Conservation (phyloP, 2,329 filamentous ascomycete genomes). For the Thermothelomyces thermophilus region DNA sequence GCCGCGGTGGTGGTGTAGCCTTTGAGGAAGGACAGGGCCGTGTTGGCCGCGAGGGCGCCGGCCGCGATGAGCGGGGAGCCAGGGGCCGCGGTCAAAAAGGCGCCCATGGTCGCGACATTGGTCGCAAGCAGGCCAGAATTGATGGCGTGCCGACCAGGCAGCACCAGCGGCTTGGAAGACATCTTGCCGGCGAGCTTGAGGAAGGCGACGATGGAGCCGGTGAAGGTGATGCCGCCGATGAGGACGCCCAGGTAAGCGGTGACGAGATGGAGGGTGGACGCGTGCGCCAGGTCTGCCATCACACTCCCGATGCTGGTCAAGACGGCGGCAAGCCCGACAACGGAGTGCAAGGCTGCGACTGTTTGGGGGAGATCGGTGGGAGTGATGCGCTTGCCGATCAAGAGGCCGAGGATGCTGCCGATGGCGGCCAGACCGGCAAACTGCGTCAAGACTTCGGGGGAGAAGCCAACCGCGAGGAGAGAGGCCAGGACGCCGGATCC, state of each 20-base stretch:
- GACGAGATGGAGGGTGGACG: slow-evolving; percentile 74
- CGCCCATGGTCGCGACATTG: slow-evolving; percentile 77
- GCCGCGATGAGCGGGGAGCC: slow-evolving; percentile 74
- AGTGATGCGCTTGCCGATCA: slow-evolving; percentile 81
- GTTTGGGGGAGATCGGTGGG: slow-evolving; percentile 85
- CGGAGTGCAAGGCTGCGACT: slow-evolving; percentile 81
- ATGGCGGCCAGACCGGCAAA: slow-evolving; percentile 69
- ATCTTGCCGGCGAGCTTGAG: slow-evolving; percentile 78
- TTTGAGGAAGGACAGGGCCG: slow-evolving; percentile 72
- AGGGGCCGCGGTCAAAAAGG: slow-evolving; percentile 75
- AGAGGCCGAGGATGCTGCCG: slow-evolving; percentile 59
- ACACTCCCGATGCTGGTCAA: slow-evolving; percentile 84
- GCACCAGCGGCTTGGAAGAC: slow-evolving; percentile 65
- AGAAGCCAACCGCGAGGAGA: slow-evolving; percentile 72
- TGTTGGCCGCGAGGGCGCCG: slow-evolving; percentile 68
- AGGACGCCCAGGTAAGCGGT: slow-evolving; percentile 81
- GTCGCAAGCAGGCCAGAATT: slow-evolving; percentile 68
- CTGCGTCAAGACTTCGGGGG: slow-evolving; percentile 70
- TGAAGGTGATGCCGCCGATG: slow-evolving; percentile 85
- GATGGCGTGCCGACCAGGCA: slow-evolving; percentile 68
- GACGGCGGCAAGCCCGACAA: slow-evolving; percentile 83
- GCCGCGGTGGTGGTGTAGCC: slow-evolving; percentile 83
- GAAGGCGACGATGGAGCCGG: slow-evolving; percentile 83
- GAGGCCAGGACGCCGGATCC: slow-evolving; percentile 77
- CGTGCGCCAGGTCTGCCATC: slow-evolving; percentile 62